Percentiles rank a stretch among this genome's conserved stretches.
These are phyloP conservation scores for Hericium erinaceus DNA, from an alignment of 768 basidiomycete genomes.

Conservation along the genomic window DNA sequence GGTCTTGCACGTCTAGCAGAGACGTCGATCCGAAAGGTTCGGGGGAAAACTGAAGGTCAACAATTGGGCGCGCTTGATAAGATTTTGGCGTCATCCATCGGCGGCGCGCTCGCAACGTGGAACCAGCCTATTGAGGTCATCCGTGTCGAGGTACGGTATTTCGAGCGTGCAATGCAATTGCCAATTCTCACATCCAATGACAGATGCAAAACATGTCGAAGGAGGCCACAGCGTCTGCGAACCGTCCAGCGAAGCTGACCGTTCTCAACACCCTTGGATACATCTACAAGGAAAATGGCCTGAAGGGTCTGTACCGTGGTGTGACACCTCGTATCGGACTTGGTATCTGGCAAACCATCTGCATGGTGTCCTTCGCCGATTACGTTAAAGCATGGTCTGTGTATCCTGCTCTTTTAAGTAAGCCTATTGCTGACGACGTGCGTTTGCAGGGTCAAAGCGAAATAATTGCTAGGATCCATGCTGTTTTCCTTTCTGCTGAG, in stretches of 20 bases:
- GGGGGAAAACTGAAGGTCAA: conserved; percentile 73
- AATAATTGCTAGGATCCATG: neutral
- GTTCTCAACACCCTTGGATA: conserved; percentile 87
- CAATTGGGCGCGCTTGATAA: conserved; percentile 73
- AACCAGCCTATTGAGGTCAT: conserved; percentile 98
- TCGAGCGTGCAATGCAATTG: neutral
- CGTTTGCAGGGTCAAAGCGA: conserved; percentile 38
- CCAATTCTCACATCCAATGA: neutral
- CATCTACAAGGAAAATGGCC: conserved; percentile 93
- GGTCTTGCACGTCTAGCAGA: conserved; percentile 95
- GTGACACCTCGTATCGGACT: conserved; percentile 95
- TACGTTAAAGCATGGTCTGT: conserved; percentile 81
- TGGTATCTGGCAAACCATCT: conserved; percentile 95
- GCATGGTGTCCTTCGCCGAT: conserved; percentile 98
- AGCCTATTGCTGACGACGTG: neutral
- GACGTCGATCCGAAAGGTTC: conserved; percentile 59
- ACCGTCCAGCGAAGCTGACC: conserved; percentile 86
- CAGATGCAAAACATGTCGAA: conserved; percentile 99
- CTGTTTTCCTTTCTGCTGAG: neutral
- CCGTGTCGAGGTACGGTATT: conserved; percentile 73
- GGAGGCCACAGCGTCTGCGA: conserved; percentile 44
- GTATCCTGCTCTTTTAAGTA: neutral
- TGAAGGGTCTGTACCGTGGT: conserved; percentile 95
- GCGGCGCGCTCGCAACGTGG: conserved; percentile 96
- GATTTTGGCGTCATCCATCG: conserved; percentile 79